A percentile compares a stretch with the other conserved stretches of the same genome.
Evolutionary conservation across 1,284 basidiomycete species (phyloP).

Genomic region (Thelephora terrestris): DNA sequence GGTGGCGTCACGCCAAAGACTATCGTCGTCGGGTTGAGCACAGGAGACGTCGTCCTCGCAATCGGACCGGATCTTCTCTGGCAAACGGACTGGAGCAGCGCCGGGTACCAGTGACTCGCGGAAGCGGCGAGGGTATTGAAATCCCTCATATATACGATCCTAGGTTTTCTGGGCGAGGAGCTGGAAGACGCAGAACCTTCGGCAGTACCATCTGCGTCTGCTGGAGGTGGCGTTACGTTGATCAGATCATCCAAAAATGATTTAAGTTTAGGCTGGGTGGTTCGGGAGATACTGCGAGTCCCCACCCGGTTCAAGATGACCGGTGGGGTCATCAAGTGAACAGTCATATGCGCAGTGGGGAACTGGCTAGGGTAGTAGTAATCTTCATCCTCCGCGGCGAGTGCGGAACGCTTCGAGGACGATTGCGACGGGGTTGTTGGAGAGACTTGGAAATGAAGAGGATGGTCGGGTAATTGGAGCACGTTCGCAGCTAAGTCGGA

Average conservation of each 20-base stretch:
- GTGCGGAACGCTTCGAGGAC: conserved; percentile 15
- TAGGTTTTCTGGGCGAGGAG: conserved; percentile 33
- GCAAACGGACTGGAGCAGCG: conserved; percentile 66
- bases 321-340: conserved; percentile 45
- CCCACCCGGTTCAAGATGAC: conserved; percentile 28
- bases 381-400: conserved; percentile 37
- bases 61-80: conserved; percentile 56
- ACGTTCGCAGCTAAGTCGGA: conserved; percentile 42
- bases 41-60: conserved; percentile 42
- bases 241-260: conserved; percentile 67
- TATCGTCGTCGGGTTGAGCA: conserved; percentile 64
- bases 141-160: conserved; percentile 79
- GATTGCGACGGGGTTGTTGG: conserved; percentile 19
- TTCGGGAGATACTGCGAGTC: conserved; percentile 14
- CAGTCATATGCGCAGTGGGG: conserved; percentile 41
- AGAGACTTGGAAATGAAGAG: conserved; percentile 50
- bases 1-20: conserved; percentile 77
- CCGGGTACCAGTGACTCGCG: conserved; percentile 71
- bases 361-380: conserved; percentile 26
- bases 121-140: conserved; percentile 65
- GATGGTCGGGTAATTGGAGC: conserved; percentile 60
- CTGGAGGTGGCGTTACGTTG: conserved; percentile 39
- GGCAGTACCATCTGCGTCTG: conserved; percentile 14
- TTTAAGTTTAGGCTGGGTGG: conserved; percentile 38
- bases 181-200: conserved; percentile 10